Conservation (phyloP, 495 filamentous ascomycete species). For the Annulohypoxylon moriforme region DNA sequence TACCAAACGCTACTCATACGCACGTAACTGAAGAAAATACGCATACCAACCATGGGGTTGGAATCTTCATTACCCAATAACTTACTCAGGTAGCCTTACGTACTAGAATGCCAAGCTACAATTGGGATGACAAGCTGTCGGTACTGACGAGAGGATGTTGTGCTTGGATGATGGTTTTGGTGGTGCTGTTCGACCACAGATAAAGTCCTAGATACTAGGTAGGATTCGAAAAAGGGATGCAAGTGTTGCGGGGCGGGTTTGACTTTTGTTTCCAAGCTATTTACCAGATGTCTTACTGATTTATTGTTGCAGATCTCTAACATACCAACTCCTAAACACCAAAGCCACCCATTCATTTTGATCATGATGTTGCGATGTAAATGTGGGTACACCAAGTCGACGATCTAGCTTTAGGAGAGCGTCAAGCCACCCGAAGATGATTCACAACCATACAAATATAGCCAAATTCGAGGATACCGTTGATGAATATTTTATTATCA, state of each 20-base stretch:
- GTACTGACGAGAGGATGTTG: neutral
- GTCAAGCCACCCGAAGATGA: neutral
- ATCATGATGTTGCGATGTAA: neutral
- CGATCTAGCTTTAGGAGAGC: neutral
- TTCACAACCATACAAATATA: neutral
- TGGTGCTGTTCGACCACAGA: neutral
- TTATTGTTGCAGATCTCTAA: neutral
- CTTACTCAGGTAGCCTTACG: neutral
- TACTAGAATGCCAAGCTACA: neutral
- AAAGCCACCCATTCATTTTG: neutral
- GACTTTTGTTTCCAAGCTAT: neutral
- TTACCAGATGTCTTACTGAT: neutral
- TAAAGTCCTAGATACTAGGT: neutral
- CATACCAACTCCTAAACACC: neutral
- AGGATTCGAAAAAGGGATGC: neutral
- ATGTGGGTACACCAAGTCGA: neutral
- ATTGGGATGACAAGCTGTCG: neutral
- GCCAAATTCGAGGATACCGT: neutral
- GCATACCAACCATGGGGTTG: neutral
- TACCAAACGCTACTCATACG: neutral
- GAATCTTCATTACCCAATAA: neutral
- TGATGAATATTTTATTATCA: slow-evolving; percentile 16
- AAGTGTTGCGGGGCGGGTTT: neutral
- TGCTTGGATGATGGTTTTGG: neutral
- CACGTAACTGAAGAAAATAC: neutral